A percentile compares a stretch with the other conserved stretches of the same genome.
Conservation (phyloP, 2,329 filamentous ascomycete genomes). For the Ophiosphaerella herpotricha region DNA sequence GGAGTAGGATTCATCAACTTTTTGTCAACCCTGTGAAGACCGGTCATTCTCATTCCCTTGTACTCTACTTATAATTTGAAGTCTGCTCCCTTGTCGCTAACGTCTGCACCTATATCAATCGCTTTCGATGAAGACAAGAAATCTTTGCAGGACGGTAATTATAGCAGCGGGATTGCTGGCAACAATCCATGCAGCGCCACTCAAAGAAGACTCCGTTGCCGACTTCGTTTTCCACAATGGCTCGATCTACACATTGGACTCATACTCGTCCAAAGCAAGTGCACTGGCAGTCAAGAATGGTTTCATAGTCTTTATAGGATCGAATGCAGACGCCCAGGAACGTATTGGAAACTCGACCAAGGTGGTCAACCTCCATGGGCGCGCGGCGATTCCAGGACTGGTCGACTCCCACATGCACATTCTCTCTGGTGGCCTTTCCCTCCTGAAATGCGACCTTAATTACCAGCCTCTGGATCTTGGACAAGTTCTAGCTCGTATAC, state of each 20-base stretch:
- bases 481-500: not conserved
- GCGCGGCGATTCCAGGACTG: conserved; percentile 3
- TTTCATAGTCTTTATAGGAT: conserved; percentile 4
- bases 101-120: no score
- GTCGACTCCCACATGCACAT: conserved; percentile 6
- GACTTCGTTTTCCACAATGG: conserved; percentile 3
- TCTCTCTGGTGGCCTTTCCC: conserved; percentile 3
- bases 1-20: no score
- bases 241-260: conserved; percentile 7
- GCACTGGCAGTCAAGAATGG: conserved; percentile 1
- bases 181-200: not conserved
- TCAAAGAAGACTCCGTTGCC: not conserved
- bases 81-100: no score
- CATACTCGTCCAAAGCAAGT: conserved; percentile 1
- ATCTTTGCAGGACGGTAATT: not conserved
- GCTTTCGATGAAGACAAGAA: not conserved
- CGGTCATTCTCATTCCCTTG: no score
- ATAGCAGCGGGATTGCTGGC: not conserved
- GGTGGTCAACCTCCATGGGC: conserved; percentile 5
- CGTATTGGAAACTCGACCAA: conserved; percentile 1
- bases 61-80: no score
- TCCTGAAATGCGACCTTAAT: conserved; percentile 6
- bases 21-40: no score
- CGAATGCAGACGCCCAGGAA: not conserved
- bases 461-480: conserved; percentile 2